Evolutionary conservation across 352 stramenopile species (phyloP).

Genomic region (Phytopythium vexans): DNA sequence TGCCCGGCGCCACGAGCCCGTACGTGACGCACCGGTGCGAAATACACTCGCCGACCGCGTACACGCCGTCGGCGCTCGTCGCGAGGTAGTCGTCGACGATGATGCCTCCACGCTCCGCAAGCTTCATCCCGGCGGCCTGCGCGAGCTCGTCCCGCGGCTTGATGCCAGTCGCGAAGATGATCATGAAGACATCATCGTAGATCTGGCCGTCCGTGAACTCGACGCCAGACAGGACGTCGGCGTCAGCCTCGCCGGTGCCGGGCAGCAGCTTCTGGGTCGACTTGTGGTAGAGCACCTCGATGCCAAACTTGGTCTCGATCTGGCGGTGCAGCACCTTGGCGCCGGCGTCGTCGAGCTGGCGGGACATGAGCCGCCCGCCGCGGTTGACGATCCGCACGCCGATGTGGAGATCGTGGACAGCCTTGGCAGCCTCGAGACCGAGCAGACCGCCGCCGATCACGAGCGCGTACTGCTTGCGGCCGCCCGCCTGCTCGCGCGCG

Average conservation of each 20-base stretch:
- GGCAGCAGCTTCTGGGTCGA: slow-evolving; percentile 61
- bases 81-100: slow-evolving; percentile 86
- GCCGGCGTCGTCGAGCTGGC: slow-evolving; percentile 90
- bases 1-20: slow-evolving; percentile 90
- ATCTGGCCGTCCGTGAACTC: slow-evolving; percentile 81
- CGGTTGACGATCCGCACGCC: slow-evolving; percentile 90
- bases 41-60: slow-evolving; percentile 90
- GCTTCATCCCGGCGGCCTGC: slow-evolving; percentile 45
- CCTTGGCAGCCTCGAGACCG: slow-evolving; percentile 84
- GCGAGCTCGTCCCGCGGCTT: slow-evolving; percentile 90
- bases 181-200: slow-evolving; percentile 86
- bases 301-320: slow-evolving; percentile 82
- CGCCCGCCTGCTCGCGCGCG: slow-evolving; percentile 17
- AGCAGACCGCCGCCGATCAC: slow-evolving; percentile 82
- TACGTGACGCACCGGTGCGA: slow-evolving; percentile 91
- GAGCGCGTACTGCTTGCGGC: slow-evolving; percentile 33
- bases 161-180: slow-evolving; percentile 91
- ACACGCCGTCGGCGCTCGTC: slow-evolving; percentile 73
- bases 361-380: slow-evolving; percentile 90
- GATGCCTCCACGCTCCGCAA: slow-evolving; percentile 86
- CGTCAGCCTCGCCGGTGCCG: slow-evolving; percentile 35
- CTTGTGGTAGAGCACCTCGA: slow-evolving; percentile 88
- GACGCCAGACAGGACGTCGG: slow-evolving; percentile 24
- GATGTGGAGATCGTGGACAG: slow-evolving; percentile 88
- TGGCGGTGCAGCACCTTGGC: slow-evolving; percentile 87